phyloP scores from a whole-genome alignment of 2,329 filamentous ascomycete species.

The Dactylonectria estremocensis region DNA sequence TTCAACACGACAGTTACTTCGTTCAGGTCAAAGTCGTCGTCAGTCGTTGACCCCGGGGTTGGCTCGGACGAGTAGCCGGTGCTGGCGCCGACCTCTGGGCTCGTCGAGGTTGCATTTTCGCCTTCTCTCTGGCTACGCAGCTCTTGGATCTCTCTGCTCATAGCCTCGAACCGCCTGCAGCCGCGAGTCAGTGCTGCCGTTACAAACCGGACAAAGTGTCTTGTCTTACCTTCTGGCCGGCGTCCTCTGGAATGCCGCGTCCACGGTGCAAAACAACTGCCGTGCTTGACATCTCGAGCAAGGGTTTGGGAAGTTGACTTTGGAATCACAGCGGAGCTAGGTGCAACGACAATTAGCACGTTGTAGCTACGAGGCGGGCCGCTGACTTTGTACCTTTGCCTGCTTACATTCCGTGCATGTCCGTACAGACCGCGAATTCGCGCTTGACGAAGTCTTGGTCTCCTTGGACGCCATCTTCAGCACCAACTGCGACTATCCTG shows the following conservation, averaged over 20 bases:
- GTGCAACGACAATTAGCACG: not conserved
- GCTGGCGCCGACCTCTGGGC: conserved; percentile 20
- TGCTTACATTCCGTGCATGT: conserved; percentile 39
- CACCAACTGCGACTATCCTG: not conserved
- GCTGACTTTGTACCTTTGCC: conserved; percentile 20
- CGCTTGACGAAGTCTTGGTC: not conserved
- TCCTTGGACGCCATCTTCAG: not conserved
- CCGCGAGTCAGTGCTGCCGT: not conserved
- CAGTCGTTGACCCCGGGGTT: not conserved
- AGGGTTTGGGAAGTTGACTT: conserved; percentile 38
- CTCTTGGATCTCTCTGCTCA: conserved; percentile 42
- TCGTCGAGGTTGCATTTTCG: not conserved
- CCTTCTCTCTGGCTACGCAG: conserved; percentile 33
- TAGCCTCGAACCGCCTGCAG: conserved; percentile 36
- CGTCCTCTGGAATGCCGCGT: conserved; percentile 37
- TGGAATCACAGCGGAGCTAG: conserved; percentile 42
- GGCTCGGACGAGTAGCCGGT: not conserved
- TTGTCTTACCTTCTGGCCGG: conserved; percentile 37
- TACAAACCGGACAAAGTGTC: not conserved
- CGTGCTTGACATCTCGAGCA: conserved; percentile 36
- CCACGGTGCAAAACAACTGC: conserved; percentile 41
- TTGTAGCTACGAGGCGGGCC: not conserved
- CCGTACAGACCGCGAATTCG: conserved; percentile 28
- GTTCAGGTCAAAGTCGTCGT: conserved; percentile 32
- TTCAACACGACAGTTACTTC: conserved; percentile 12